Evolutionary conservation across 2,329 filamentous ascomycete genomes (phyloP).

Genomic region (Nemania serpens): DNA sequence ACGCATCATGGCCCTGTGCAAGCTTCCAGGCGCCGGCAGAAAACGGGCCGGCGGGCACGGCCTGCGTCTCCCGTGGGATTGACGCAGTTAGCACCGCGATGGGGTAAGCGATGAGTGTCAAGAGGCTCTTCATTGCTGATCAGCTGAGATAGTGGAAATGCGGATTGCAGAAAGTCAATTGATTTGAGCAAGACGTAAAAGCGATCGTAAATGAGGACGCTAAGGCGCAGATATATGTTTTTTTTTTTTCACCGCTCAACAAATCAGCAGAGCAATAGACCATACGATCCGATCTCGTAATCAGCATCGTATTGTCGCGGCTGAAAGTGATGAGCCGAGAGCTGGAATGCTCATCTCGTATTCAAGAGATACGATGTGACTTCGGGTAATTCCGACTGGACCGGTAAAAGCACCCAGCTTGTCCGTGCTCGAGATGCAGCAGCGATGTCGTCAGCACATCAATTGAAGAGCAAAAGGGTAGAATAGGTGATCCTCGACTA

Average conservation of each 20-base stretch:
- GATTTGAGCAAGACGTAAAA: not conserved
- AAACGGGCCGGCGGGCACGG: slow-evolving; percentile 19
- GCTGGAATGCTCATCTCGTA: slow-evolving; percentile 8
- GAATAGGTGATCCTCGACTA: not conserved
- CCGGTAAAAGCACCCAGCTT: slow-evolving; percentile 10
- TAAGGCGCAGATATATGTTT: slow-evolving; percentile 4
- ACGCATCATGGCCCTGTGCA: not conserved
- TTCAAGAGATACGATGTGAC: slow-evolving; percentile 19
- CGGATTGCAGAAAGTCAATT: not conserved
- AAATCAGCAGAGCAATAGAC: not conserved
- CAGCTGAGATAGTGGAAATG: not conserved
- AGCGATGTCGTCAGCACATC: not conserved
- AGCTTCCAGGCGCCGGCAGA: slow-evolving; percentile 28
- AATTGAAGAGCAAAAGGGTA: not conserved
- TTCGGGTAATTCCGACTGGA: slow-evolving; percentile 4
- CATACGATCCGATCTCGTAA: not conserved
- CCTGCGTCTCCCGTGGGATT: not conserved
- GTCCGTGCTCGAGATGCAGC: not conserved
- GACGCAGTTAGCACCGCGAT: slow-evolving; percentile 9
- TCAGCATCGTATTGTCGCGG: not conserved
- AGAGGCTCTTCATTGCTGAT: slow-evolving; percentile 20
- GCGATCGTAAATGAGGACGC: not conserved
- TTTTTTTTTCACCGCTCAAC: not conserved
- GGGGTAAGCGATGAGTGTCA: slow-evolving; percentile 13
- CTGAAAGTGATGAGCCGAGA: not conserved